Percentiles rank a stretch among this genome's conserved stretches.
These are phyloP conservation scores for Berberis thunbergii DNA, from an alignment of 164 flowering plant species.

Conservation along the genomic window DNA sequence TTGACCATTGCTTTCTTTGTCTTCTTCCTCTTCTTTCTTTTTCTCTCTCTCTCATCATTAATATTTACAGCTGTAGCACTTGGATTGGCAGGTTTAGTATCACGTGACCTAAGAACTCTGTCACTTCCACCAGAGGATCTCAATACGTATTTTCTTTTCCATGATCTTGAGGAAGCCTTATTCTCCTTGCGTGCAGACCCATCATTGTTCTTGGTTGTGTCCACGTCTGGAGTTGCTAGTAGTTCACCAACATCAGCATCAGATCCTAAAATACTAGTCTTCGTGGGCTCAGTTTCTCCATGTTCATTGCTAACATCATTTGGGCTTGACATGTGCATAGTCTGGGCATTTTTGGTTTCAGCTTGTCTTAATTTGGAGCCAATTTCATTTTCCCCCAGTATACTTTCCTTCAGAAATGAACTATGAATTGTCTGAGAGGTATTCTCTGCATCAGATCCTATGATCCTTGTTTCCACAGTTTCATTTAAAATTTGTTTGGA, in stretches of 20 bases:
- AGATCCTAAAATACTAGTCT: constrained; percentile 6
- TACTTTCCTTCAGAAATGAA: constrained; percentile 4
- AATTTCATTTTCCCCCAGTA: background rate
- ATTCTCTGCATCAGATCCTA: constrained; percentile 4
- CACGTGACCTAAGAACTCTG: constrained; percentile 21
- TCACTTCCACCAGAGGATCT: constrained; percentile 21
- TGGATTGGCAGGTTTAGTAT: constrained; percentile 12
- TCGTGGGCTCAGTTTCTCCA: constrained; percentile 6
- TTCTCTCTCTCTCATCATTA: constrained; percentile 8
- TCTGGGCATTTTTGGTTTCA: background rate
- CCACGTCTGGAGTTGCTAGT: constrained; percentile 5
- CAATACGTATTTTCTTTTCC: constrained; percentile 14
- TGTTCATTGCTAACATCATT: constrained; percentile 7
- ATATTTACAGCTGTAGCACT: constrained; percentile 3
- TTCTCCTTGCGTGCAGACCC: constrained; percentile 3
- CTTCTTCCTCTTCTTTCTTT: constrained; percentile 14
- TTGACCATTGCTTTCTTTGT: constrained; percentile 7
- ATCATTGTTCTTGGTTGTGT: constrained; percentile 8
- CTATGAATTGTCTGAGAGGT: constrained; percentile 1
- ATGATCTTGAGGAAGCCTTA: constrained; percentile 7
- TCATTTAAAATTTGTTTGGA: constrained; percentile 4
- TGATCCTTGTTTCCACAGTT: constrained; percentile 4
- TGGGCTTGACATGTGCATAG: constrained; percentile 1
- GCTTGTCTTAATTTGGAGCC: too few relatives aligned
- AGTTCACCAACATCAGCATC: constrained; percentile 6